Percentiles rank a stretch among this genome's conserved stretches.
Evolutionary conservation across 352 stramenopile genomes (phyloP).

Genomic region (Phytopythium helicoides): DNA sequence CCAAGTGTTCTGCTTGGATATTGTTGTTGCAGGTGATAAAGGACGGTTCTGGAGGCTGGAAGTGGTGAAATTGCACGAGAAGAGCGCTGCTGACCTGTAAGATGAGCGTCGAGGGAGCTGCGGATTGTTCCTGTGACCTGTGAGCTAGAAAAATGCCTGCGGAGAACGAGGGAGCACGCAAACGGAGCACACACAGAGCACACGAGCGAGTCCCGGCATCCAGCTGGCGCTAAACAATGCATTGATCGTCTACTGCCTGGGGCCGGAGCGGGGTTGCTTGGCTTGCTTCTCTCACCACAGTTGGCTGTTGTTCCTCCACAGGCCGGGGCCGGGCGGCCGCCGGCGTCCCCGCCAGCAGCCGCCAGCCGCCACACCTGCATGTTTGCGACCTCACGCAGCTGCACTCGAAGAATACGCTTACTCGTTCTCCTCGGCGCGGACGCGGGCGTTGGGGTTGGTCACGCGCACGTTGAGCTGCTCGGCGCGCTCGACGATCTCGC

Average conservation of each 20-base stretch:
- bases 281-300: constrained; percentile 33
- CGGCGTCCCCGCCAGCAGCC: neutral
- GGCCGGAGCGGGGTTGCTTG: constrained; percentile 28
- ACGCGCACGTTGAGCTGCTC: constrained; percentile 98
- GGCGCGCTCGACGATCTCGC: constrained; percentile 97
- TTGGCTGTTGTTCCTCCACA: constrained; percentile 34
- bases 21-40: too few species aligned
- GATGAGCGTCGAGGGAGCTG: neutral
- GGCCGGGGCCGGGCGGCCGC: constrained; percentile 1
- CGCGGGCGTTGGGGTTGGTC: constrained; percentile 97
- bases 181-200: constrained; percentile 14
- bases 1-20: too few species aligned
- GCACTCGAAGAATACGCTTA: constrained; percentile 34
- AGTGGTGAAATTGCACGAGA: too few species aligned
- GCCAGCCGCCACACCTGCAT: neutral
- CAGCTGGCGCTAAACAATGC: constrained; percentile 39
- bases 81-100: neutral
- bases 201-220: constrained; percentile 33
- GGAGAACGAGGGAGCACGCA: neutral
- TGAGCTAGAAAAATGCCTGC: neutral
- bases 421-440: constrained; percentile 96
- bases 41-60: too few species aligned
- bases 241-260: constrained; percentile 39
- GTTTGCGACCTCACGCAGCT: neutral
- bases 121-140: neutral